These are phyloP conservation scores for Aspergillus incahuasiensis DNA, from an alignment of 495 filamentous ascomycete species.

Conservation along the genomic window DNA sequence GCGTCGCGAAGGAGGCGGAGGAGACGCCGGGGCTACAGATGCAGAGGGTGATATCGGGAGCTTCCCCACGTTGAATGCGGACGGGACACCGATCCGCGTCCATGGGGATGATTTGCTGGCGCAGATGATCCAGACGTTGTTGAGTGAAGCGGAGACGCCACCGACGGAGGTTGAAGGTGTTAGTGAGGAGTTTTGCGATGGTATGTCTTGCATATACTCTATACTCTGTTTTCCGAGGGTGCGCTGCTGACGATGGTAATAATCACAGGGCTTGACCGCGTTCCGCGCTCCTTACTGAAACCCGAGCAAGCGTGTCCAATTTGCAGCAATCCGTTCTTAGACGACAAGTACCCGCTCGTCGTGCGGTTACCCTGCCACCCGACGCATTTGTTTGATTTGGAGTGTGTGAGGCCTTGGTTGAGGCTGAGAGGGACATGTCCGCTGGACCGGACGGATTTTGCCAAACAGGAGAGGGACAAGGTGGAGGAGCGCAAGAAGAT, in stretches of 20 bases:
- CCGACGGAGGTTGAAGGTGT: slow-evolving; percentile 69
- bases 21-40: slow-evolving; percentile 17
- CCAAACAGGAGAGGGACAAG: slow-evolving; percentile 66
- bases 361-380: slow-evolving; percentile 81
- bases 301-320: slow-evolving; percentile 74
- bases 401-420: slow-evolving; percentile 93
- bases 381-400: slow-evolving; percentile 81
- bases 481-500: slow-evolving; percentile 47
- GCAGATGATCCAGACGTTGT: slow-evolving; percentile 57
- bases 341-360: slow-evolving; percentile 74
- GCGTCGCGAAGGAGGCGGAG: slow-evolving; percentile 32
- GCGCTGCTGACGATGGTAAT: neutral
- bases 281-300: slow-evolving; percentile 64
- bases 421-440: slow-evolving; percentile 85
- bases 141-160: slow-evolving; percentile 59
- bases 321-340: slow-evolving; percentile 76
- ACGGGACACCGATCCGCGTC: slow-evolving; percentile 6
- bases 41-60: neutral
- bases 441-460: slow-evolving; percentile 73
- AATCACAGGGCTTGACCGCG: slow-evolving; percentile 62
- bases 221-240: neutral
- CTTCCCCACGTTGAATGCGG: neutral
- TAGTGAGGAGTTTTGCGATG: slow-evolving; percentile 72
- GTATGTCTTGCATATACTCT: too few relatives aligned
- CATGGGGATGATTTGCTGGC: slow-evolving; percentile 47